Conservation (phyloP, 2,329 filamentous ascomycete genomes). For the Kalmusia sp. region DNA sequence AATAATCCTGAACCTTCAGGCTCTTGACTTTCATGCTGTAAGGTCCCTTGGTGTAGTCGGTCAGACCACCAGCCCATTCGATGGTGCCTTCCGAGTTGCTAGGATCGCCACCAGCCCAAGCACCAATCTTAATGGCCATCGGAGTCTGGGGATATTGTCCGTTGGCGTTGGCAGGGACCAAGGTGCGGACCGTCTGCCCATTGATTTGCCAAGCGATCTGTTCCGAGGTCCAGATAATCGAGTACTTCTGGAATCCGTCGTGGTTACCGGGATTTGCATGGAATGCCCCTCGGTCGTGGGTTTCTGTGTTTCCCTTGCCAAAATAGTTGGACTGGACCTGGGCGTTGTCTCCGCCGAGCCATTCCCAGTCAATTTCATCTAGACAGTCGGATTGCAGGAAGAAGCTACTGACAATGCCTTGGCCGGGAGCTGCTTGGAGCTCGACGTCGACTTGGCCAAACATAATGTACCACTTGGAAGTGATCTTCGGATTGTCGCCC, state of each 20-base stretch:
- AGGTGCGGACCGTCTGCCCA: conserved; percentile 76
- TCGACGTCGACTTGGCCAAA: conserved; percentile 89
- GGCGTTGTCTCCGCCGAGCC: conserved; percentile 78
- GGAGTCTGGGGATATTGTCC: conserved; percentile 91
- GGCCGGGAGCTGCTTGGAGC: conserved; percentile 85
- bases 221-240: conserved; percentile 86
- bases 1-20: conserved; percentile 85
- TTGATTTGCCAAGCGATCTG: conserved; percentile 89
- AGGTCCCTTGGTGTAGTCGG: conserved; percentile 82
- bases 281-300: conserved; percentile 88
- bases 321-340: conserved; percentile 98
- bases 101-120: conserved; percentile 90
- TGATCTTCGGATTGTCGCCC: conserved; percentile 85
- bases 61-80: conserved; percentile 84
- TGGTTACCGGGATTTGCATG: conserved; percentile 75
- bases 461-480: conserved; percentile 98
- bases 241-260: conserved; percentile 80
- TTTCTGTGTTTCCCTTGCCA: conserved; percentile 83
- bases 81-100: conserved; percentile 83
- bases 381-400: conserved; percentile 90
- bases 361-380: conserved; percentile 98
- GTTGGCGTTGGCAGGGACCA: conserved; percentile 73
- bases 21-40: conserved; percentile 85
- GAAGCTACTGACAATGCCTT: conserved; percentile 90
- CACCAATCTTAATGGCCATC: conserved; percentile 91